These are phyloP conservation scores for Pichia insulana DNA, from an alignment of 805 yeast species.

Conservation along the genomic window DNA sequence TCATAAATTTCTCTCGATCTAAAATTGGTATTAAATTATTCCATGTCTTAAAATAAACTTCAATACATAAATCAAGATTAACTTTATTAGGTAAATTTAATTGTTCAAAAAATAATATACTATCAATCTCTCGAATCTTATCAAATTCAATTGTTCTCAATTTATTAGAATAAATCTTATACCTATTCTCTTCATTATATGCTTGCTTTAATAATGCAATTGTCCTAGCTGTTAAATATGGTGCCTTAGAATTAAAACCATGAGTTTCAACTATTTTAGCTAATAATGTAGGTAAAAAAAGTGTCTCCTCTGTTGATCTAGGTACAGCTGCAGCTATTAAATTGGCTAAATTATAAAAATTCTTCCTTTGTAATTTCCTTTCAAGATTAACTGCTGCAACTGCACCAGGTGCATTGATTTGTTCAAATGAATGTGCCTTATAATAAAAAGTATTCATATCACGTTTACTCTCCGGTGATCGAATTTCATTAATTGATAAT, in stretches of 20 bases:
- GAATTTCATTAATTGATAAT: neutral
- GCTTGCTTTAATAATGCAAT: conserved; percentile 59
- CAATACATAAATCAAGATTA: conserved; percentile 58
- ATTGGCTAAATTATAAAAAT: conserved; percentile 40
- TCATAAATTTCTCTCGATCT: conserved; percentile 59
- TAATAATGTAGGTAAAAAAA: conserved; percentile 62
- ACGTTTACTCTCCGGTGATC: no score
- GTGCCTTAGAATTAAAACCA: conserved; percentile 64
- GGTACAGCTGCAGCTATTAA: conserved; percentile 68
- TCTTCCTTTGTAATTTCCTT: conserved; percentile 34
- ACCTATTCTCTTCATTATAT: conserved; percentile 26
- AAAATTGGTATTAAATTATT: conserved; percentile 59
- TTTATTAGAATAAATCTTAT: conserved; percentile 24
- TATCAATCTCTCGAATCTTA: conserved; percentile 32
- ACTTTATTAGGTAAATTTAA: conserved; percentile 42
- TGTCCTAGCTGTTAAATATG: conserved; percentile 62
- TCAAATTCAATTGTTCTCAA: conserved; percentile 32
- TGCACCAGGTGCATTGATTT: conserved; percentile 67
- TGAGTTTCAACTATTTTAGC: conserved; percentile 62
- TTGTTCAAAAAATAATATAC: conserved; percentile 36
- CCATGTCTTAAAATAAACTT: conserved; percentile 73
- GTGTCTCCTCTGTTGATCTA: conserved; percentile 68
- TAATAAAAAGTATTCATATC: conserved; percentile 11
- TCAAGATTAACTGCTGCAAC: conserved; percentile 56
- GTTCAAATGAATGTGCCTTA: conserved; percentile 39